Percentiles rank a stretch among this genome's conserved stretches.
These are phyloP conservation scores for Cydonia oblonga DNA, from an alignment of 331 rosid species.

Conservation along the genomic window DNA sequence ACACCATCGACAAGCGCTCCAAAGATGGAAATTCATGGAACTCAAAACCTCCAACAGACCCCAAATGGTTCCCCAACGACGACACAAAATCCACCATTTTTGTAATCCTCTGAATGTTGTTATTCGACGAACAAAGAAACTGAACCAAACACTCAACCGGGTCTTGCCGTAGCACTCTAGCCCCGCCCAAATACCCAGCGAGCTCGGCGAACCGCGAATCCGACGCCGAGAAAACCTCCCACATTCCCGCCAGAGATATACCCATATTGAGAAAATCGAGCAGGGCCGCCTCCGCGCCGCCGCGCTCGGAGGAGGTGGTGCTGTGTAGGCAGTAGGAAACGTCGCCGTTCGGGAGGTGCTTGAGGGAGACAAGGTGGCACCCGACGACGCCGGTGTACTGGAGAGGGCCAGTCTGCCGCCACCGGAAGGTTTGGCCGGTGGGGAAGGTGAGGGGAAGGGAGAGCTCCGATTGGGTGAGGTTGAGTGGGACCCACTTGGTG, in stretches of 20 bases:
- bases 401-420: constrained; percentile 61
- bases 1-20: constrained; percentile 42
- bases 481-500: constrained; percentile 50
- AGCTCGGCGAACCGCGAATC: constrained; percentile 61
- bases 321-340: constrained; percentile 57
- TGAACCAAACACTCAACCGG: constrained; percentile 87
- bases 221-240: constrained; percentile 60
- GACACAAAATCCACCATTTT: constrained; percentile 84
- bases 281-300: constrained; percentile 24
- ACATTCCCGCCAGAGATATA: constrained; percentile 47
- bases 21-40: constrained; percentile 64
- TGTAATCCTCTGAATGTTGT: constrained; percentile 73
- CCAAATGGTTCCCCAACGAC: constrained; percentile 55
- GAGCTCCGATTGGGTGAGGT: constrained; percentile 53
- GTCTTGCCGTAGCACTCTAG: constrained; percentile 81
- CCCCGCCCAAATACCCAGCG: constrained; percentile 52
- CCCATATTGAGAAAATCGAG: constrained; percentile 65
- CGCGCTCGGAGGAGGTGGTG: constrained; percentile 10
- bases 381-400: constrained; percentile 75
- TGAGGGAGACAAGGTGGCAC: constrained; percentile 67
- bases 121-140: constrained; percentile 85
- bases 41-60: constrained; percentile 46
- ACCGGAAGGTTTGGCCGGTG: constrained; percentile 94
- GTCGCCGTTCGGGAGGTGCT: constrained; percentile 53
- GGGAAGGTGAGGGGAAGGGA: constrained; percentile 82